Evolutionary conservation across 208 protist genomes (phyloP), one percentile per base, ranked within the genome.

Genomic region (Sergeia podlipaevii): DNA sequence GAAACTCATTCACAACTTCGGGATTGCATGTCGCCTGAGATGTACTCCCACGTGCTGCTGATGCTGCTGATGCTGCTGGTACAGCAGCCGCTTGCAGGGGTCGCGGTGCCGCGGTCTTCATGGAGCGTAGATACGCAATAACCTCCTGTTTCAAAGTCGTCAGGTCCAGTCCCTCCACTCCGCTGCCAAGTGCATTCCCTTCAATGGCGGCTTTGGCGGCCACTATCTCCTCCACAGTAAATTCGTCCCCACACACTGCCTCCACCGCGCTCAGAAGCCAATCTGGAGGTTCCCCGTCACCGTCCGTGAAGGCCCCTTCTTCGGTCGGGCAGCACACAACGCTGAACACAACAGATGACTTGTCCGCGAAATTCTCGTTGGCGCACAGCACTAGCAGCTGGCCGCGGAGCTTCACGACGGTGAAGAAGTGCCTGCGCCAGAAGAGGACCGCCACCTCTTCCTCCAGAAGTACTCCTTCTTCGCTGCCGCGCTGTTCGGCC

Each of bases 361-460:
- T 60, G 29, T 77, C 70, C 8, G 55, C 57, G 48, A 76, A 83
- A 11, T 51, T 72, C 20, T 77, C 76, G 49, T 83, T 60, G 6
- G 76, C 70, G 29, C 61, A 48, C 3, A 82, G 42, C 21, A 55
- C 34, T 18, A 83, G 58, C 28, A 78, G 52, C 17, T 53, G 46
- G 5, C 56, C 56, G 17, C 53, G 7, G 30, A 72, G 43, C 41
- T 79, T 83, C 33, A 68, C 58, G 29, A 58, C 48, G 2, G 76
- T 76, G 51, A 70, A 83, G 42, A 83, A 83, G 50, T 83, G 76
- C 46, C 76, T 76, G 27, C 68, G 59, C 65, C 66, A 76, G 67
- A 79, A 83, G 1, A 79, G 53, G 42, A 83, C 76, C 3, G 55
- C 70, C 23, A 83, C 56, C 48, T 76, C 66, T 7, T 46, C 52